phyloP scores from a whole-genome alignment of 257 asterid species.

The Echium plantagineum region DNA sequence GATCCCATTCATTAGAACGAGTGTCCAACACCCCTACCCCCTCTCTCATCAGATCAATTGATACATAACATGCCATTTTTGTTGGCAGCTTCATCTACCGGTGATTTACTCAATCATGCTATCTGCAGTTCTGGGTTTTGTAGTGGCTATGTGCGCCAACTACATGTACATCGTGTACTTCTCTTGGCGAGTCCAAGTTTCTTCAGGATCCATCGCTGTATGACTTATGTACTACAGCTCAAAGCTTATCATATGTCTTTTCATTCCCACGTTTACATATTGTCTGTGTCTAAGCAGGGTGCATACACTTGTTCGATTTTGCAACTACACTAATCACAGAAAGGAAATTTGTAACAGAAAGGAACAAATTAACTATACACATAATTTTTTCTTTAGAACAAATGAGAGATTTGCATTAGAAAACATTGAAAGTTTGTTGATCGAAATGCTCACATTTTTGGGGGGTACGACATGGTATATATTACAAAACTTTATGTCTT shows the following conservation, averaged over 20 bases:
- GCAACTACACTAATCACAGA: background rate
- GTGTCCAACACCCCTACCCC: too few relatives aligned
- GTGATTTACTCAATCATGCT: conserved; percentile 53
- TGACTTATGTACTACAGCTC: conserved; percentile 15
- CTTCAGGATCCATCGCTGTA: conserved; percentile 25
- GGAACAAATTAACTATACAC: background rate
- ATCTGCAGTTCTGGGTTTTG: conserved; percentile 54
- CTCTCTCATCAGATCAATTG: too few relatives aligned
- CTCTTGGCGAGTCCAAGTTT: conserved; percentile 30
- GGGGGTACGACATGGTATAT: too few relatives aligned
- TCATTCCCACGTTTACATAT: too few relatives aligned
- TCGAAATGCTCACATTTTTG: too few relatives aligned
- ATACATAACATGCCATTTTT: background rate
- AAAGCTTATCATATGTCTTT: background rate
- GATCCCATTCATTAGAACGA: too few relatives aligned
- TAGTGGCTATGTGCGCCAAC: conserved; percentile 31
- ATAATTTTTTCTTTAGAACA: too few relatives aligned
- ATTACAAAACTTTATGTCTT: too few relatives aligned
- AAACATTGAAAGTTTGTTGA: too few relatives aligned
- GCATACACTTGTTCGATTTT: too few relatives aligned
- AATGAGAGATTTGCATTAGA: too few relatives aligned
- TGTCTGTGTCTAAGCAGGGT: too few relatives aligned
- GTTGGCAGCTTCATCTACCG: background rate
- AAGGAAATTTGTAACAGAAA: background rate
- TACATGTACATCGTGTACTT: conserved; percentile 31